Percentiles rank a stretch among this genome's conserved stretches.
Conservation (phyloP, 2,329 filamentous ascomycete species). For the Tolypocladium pustulatum region DNA sequence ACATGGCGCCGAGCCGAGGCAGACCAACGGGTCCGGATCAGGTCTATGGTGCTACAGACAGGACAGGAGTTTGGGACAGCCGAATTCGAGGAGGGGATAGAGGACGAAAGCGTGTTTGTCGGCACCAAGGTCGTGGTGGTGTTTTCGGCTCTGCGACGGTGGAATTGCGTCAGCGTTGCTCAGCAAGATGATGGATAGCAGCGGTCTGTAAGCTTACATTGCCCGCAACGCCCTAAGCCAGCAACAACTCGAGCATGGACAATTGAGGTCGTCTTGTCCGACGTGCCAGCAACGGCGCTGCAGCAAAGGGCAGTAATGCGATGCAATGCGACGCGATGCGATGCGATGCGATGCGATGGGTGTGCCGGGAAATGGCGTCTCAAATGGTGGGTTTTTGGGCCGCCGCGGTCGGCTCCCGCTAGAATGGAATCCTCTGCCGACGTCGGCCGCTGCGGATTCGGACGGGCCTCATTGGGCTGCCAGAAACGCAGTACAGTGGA, state of each 20-base stretch:
- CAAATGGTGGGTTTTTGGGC: background rate
- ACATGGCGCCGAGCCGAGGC: constrained; percentile 7
- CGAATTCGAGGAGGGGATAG: background rate
- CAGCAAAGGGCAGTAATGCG: background rate
- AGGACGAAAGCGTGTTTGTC: background rate
- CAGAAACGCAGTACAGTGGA: background rate
- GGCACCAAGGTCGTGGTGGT: background rate
- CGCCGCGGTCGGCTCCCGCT: background rate
- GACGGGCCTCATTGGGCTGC: background rate
- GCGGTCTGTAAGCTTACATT: background rate
- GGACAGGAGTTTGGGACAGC: background rate
- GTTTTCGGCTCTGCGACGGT: background rate
- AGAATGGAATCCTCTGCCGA: constrained; percentile 1
- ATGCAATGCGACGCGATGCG: background rate
- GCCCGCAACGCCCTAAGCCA: background rate
- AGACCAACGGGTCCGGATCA: background rate
- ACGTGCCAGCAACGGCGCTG: background rate
- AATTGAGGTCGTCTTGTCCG: background rate
- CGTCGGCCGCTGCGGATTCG: constrained; percentile 3
- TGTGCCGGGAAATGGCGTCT: too few relatives aligned
- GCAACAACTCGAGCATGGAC: background rate
- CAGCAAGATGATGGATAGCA: background rate
- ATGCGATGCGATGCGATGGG: background rate
- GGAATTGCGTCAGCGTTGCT: background rate
- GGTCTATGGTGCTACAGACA: background rate